Evolutionary conservation across 768 basidiomycete genomes (phyloP), one percentile per base, ranked within the genome.

Genomic region (Mrakia frigida): DNA sequence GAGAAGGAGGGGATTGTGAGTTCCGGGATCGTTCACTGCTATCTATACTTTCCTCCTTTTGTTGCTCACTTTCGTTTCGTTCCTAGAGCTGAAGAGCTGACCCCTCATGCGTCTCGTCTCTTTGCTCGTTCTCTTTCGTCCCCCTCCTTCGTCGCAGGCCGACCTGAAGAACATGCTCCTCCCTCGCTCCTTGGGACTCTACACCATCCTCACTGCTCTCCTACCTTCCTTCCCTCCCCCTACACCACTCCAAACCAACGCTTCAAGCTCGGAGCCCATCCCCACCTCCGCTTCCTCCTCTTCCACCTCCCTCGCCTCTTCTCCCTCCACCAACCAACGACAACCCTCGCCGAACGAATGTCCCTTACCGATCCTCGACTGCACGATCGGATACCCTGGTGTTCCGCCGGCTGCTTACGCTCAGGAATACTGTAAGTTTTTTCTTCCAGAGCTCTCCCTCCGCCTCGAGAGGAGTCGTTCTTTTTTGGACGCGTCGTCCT

Each of bases 381-480:
- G 97, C 63, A 98, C 97, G 0, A 86, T 96, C 78, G 88, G 90
- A 37, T 99, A 99, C 84, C 92, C 94, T 79, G 94, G 94, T 14
- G 87, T 96, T 56, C 93, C 94, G 23, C 87, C 88, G 3, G 86
- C 87, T 80, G 89, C 88, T 41, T 94, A 92, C 80, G 94, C 94
- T 0, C 94, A 97, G 83, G 87, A 88, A 33, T 92, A 90, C 81
- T 98, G 46, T 50, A 18, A 50, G 46, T 21, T 13, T 41, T 11
- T 6, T 11, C 39, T 41, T 41, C 39, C 11, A 41, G n/a, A n/a
- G n/a, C n/a, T 41, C 39, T 11, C 6, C 39, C 39, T 41, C 39
- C 11, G 6, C 11, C 39, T 50, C 18, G n/a, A n/a, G n/a, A n/a
- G n/a, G n/a, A n/a, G n/a, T 50, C 46, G 14, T 50, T 50, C 6